Evolutionary conservation across 2,329 filamentous ascomycete species (phyloP), one percentile per base, ranked within the genome.

Genomic region (Talaromyces funiculosus): DNA sequence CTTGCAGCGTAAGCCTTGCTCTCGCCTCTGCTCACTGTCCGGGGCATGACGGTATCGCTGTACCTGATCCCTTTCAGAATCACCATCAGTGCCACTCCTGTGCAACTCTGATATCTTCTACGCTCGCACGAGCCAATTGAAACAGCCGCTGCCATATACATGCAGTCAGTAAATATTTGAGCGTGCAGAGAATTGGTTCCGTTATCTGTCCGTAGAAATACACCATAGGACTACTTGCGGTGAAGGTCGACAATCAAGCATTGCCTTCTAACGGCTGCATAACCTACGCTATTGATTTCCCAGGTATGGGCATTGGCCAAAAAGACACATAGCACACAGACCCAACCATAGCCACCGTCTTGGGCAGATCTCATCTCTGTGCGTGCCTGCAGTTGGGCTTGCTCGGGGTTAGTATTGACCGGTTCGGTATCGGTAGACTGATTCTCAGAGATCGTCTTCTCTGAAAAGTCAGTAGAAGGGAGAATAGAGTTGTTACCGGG

Each of bases 241-340:
- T 10, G n/a, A 53, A 37, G 8, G 31, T 53, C 16, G 37, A 20
- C 49, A 53, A 35, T 16, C 5, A 24, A 37, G 9, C n/a, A 33
- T 53, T 22, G 47, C 5, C 40, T 22, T 18, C 16, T 37, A 10
- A 51, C 14, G 18, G 49, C 7, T 18, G n/a, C 20, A 5, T 18
- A 24, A 16, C 33, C 14, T 56, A 84, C 82, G 60, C 82, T 85
- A 70, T 90, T 91, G 63, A 91, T 76, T 7, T 88, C 88, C 88
- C 88, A 91, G 0, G 88, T 90, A 69, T 90, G 87, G 7, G 81
- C 84, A 68, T 89, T 89, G 61, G 89, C 81, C 63, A 84, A 72
- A 55, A 81, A 79, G 63, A 81, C 76, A 40, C 78, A 80, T 2
- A 76, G 67, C n/a, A 84, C 81, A 58, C 85, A 84, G 22, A 85